Base-by-base conservation (phyloP, 2,329 filamentous ascomycete genomes). In the Daldinia sp. region DNA sequence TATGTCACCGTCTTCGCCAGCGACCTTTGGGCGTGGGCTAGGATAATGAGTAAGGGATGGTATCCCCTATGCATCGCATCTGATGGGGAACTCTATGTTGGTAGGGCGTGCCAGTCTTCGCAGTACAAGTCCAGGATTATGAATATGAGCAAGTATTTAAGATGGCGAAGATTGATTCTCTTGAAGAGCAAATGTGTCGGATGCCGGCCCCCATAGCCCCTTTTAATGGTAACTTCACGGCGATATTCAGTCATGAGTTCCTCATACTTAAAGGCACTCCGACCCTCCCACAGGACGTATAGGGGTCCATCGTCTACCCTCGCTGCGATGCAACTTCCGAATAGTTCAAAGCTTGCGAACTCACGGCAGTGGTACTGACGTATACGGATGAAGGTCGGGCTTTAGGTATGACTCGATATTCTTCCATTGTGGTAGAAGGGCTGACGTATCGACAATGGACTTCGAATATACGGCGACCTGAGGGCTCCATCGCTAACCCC, bases 1-100 rank as follows among this genome's bases (percentile, higher is more conserved):
- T 87, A 87, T 1, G 80, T 85, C 37, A 89, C 82, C 0, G 82
- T 86, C 55, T 78, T 81, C 39, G 82, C 82, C 60, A 65, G 61
- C 9, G 74, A 78, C 73, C 55, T 78, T 60, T 61, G 74, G 60
- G 60, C 72, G 55, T 66, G 67, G 41, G 59, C 30, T 37, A 76
- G 26, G 33, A 48, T 42, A 28, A 73, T 23, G 12, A 75, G 46
- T 20, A 64, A 57, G 26, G 54, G 28, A 39, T 71, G 44, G 28
- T 44, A 39, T 58, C 55, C 33, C 64, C 64, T 68, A 60, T 72
- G 46, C 73, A 74, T 73, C 54, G 42, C 53, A 48, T 50, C 20
- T 33, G 13, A 46, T 58, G 15, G 12, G 18, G 56, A 55, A 65
- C 64, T 62, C 46, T 46, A 60, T 64, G 37, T 60, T 63, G 51